Conservation (phyloP, 2,329 filamentous ascomycete species). For the Penicillium occitanis region DNA sequence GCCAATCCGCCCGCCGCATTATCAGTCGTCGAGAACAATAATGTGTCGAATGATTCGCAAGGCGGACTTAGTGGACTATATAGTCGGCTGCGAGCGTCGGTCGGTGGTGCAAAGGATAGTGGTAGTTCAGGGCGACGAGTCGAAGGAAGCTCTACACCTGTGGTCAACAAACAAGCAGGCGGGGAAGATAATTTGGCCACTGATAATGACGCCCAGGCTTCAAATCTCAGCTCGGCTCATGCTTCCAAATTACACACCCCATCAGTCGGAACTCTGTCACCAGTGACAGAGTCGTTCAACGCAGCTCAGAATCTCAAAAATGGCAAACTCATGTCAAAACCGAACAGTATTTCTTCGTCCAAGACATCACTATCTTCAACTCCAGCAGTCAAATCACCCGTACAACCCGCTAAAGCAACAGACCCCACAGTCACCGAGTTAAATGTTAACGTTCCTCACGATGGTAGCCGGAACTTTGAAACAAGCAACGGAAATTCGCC, state of each 20-base stretch:
- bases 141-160: constrained; percentile 28
- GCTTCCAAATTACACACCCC: constrained; percentile 42
- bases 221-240: constrained; percentile 35
- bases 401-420: constrained; percentile 42
- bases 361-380: constrained; percentile 33
- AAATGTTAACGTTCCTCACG: constrained; percentile 41
- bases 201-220: constrained; percentile 28
- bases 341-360: constrained; percentile 45
- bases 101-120: constrained; percentile 66
- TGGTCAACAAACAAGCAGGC: constrained; percentile 1
- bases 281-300: constrained; percentile 30
- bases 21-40: constrained; percentile 65
- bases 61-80: constrained; percentile 88
- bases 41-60: constrained; percentile 66
- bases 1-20: constrained; percentile 63
- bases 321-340: constrained; percentile 44
- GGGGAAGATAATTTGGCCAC: constrained; percentile 20
- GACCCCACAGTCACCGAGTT: constrained; percentile 50
- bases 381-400: constrained; percentile 40
- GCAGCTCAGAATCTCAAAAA: constrained; percentile 31
- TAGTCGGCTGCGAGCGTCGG: constrained; percentile 76
- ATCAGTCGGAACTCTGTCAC: constrained; percentile 32
- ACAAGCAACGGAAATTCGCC: constrained; percentile 35
- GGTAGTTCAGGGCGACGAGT: constrained; percentile 33
- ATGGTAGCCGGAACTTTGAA: constrained; percentile 30